Base-by-base conservation (phyloP, 1,284 basidiomycete genomes). In the Vanrija pseudolonga region DNA sequence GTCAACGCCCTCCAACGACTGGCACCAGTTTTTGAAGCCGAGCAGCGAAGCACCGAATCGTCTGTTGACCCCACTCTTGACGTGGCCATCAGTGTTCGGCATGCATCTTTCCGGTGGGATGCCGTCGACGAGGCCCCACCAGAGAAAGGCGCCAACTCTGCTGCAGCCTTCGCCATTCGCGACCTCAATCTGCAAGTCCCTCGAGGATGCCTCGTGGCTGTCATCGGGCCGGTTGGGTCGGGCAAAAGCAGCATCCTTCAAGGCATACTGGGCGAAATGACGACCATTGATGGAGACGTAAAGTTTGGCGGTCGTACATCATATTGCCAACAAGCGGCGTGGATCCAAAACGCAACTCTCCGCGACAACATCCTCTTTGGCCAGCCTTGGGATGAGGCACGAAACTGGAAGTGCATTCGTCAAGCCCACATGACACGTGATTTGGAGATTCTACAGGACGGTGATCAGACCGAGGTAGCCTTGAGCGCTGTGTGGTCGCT, bases 281-380 rank as follows among this genome's bases (percentile, higher is more conserved):
- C 82, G 36, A 77, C 76, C 43, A 67, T 78, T 0, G 64, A 71
- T 5, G 2, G 71, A 6, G 87, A 87, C 0, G 81, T 86, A 26
- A 75, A 74, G 0, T 83, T 86, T 63, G 85, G 87, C 42, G 88
- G 86, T 2, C 80, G 79, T 9, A 81, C 92, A 2, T 85, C 83
- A 0, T 93, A 91, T 74, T 90, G 88, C 69, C 83, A 89, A 2
- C 65, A 67, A 50, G 84, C 80, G 26, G 86, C 90, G 2, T 91
- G 88, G 86, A 85, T 89, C 57, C 82, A 83, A 72, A 84, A 85
- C 58, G 82, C 83, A 0, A 85, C 84, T 0, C 67, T 89, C 12
- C 78, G 82, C 42, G 80, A 84, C 22, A 74, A 74, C 51, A 71
- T 74, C 40, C 48, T 62, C 0, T 72, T 74, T 38, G 56, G 56